Evolutionary conservation across 495 filamentous ascomycete genomes (phyloP).

Genomic region (Cryomyces minteri): DNA sequence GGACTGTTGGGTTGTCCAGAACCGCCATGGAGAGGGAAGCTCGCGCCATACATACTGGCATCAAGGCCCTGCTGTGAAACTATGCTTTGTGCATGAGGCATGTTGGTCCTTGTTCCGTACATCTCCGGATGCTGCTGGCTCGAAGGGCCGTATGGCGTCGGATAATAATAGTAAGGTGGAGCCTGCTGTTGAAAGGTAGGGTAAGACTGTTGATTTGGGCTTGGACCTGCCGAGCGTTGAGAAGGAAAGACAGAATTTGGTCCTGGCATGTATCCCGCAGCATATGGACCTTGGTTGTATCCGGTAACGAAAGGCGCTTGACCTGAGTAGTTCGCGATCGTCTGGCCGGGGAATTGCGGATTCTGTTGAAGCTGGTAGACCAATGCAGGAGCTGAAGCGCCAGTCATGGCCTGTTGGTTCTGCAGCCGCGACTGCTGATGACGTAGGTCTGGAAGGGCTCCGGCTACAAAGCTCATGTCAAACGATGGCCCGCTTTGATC

Average conservation of each 20-base stretch:
- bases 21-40: background rate
- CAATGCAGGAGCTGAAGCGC: slow-evolving; percentile 21
- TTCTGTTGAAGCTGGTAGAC: slow-evolving; percentile 27
- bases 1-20: background rate
- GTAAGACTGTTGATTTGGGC: slow-evolving; percentile 5
- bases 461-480: slow-evolving; percentile 29
- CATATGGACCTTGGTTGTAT: slow-evolving; percentile 8
- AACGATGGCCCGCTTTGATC: slow-evolving; percentile 21
- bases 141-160: background rate
- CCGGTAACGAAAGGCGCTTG: slow-evolving; percentile 3
- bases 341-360: slow-evolving; percentile 23
- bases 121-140: background rate
- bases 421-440: slow-evolving; percentile 4
- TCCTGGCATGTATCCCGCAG: slow-evolving; percentile 1
- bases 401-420: slow-evolving; percentile 6
- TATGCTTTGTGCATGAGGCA: background rate
- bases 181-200: slow-evolving; percentile 8
- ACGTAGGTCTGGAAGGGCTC: slow-evolving; percentile 23
- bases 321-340: slow-evolving; percentile 11
- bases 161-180: slow-evolving; percentile 11
- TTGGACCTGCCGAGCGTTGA: slow-evolving; percentile 7
- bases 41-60: background rate
- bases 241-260: slow-evolving; percentile 2
- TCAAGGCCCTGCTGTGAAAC: background rate
- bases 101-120: background rate